Conservation (phyloP, 225 moss, liverwort and hornwort species). For the Lunularia cruciata region DNA sequence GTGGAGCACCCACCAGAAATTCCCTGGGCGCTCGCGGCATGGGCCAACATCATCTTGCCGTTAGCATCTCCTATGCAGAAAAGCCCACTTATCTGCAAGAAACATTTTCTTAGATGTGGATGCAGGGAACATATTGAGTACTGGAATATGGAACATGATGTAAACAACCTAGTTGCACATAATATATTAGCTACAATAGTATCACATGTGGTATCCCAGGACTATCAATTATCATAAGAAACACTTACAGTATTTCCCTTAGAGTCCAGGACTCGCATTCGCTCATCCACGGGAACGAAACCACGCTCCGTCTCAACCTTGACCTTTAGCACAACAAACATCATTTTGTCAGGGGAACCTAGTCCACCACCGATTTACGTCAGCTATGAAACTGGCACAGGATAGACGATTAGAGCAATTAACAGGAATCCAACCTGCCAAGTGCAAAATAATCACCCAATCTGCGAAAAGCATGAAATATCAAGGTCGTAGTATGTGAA, state of each 20-base stretch:
- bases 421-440: neutral
- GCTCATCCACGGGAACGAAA: slow-evolving; percentile 89
- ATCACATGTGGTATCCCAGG: neutral
- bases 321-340: slow-evolving; percentile 46
- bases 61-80: slow-evolving; percentile 99
- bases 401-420: neutral
- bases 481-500: neutral
- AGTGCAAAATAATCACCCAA: too few species aligned
- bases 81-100: slow-evolving; percentile 64
- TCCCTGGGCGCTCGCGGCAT: slow-evolving; percentile 99
- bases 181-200: too few species aligned
- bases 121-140: neutral
- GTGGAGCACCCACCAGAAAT: slow-evolving; percentile 64
- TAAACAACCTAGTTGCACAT: too few species aligned
- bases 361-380: neutral
- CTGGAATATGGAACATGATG: too few species aligned
- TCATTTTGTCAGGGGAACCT: neutral
- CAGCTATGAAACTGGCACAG: neutral
- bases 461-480: neutral
- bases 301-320: slow-evolving; percentile 86
- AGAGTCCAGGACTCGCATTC: slow-evolving; percentile 82
- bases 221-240: too few species aligned
- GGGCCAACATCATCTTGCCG: slow-evolving; percentile 99
- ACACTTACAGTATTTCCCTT: slow-evolving; percentile 65
- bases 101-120: neutral